phyloP scores from a whole-genome alignment of 1,284 basidiomycete species.

The Prillingera fragicola region DNA sequence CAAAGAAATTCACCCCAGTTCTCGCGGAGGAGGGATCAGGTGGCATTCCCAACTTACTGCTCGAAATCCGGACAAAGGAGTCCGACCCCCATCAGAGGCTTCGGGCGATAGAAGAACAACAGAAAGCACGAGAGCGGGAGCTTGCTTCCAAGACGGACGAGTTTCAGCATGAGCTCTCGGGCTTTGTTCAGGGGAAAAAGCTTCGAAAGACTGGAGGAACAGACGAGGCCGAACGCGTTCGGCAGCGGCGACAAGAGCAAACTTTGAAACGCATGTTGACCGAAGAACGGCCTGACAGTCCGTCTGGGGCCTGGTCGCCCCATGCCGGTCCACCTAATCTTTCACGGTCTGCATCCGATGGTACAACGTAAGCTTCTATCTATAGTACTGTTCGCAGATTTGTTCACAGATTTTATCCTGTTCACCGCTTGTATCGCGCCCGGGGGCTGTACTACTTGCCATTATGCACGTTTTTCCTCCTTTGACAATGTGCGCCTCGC shows the following conservation, averaged over 20 bases:
- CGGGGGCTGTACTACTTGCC: too few species aligned
- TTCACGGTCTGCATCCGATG: too few species aligned
- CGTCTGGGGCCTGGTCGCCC: constrained; percentile 1
- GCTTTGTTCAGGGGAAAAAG: constrained; percentile 76
- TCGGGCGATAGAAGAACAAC: constrained; percentile 83
- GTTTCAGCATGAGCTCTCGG: constrained; percentile 70
- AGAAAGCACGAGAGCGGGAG: constrained; percentile 70
- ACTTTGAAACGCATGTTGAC: constrained; percentile 80
- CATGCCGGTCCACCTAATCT: too few species aligned
- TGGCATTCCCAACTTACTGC: constrained; percentile 61
- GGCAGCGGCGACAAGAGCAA: constrained; percentile 74
- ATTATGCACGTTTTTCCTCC: too few species aligned
- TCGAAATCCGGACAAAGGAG: constrained; percentile 77
- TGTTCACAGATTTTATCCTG: too few species aligned
- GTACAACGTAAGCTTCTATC: too few species aligned
- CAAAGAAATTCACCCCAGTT: constrained; percentile 19
- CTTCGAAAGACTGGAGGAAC: constrained; percentile 90
- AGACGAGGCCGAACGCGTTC: constrained; percentile 78
- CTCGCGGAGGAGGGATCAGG: constrained; percentile 33
- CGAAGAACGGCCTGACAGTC: constrained; percentile 17
- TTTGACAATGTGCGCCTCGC: too few species aligned
- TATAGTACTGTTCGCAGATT: too few species aligned
- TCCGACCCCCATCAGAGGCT: constrained; percentile 72
- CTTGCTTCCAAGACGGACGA: constrained; percentile 58
- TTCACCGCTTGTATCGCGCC: too few species aligned